Evolutionary conservation across 2,329 filamentous ascomycete genomes (phyloP), one percentile per base, ranked within the genome.

Genomic region (Onygenales sp.): DNA sequence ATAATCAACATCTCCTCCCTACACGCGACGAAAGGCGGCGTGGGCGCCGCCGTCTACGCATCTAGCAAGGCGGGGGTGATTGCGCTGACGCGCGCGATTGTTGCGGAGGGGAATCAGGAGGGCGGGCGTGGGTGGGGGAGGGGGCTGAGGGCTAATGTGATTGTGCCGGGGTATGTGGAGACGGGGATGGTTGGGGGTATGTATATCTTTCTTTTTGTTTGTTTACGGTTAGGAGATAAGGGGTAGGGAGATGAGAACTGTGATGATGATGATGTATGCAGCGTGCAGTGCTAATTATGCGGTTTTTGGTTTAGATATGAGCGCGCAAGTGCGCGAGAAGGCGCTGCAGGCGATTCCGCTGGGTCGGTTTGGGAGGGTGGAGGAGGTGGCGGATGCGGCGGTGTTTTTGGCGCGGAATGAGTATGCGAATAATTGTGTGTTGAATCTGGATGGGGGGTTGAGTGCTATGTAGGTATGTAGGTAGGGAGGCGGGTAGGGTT

Each of bases 1-100:
- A 90, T 95, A 57, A 84, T 95, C 67, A 95, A 95, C 64, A 74
- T 95, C 21, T 84, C 87, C 0, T 92, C 87, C 47, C 72, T 94
- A 33, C 78, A 95, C 45, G 89, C 83, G 0, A 64, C 78, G 1
- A 84, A 84, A 54, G 85, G 83, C 0, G 86, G 85, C 0, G 75
- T 75, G 2, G 90, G 90, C 6, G 83, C 85, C 10, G 80, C 85
- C 4, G 80, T 83, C 0, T 93, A 93, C 65, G 84, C 86, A 5
- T 87, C 88, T 7, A 85, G 84, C 43, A 95, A 95, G 66, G 88
- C 89, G 5, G 89, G 88, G 2, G 72, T 95, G 1, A 68, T 93
- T 13, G 86, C 86, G 78, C 57, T 74, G 13, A 72, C 67, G 8
- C 61, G 67, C 8, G 59, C 66, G 2, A 66, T 67, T 11, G 68